Evolutionary conservation across 2,329 filamentous ascomycete species (phyloP), one percentile per base, ranked within the genome.

Genomic region (Diplodia mutila): DNA sequence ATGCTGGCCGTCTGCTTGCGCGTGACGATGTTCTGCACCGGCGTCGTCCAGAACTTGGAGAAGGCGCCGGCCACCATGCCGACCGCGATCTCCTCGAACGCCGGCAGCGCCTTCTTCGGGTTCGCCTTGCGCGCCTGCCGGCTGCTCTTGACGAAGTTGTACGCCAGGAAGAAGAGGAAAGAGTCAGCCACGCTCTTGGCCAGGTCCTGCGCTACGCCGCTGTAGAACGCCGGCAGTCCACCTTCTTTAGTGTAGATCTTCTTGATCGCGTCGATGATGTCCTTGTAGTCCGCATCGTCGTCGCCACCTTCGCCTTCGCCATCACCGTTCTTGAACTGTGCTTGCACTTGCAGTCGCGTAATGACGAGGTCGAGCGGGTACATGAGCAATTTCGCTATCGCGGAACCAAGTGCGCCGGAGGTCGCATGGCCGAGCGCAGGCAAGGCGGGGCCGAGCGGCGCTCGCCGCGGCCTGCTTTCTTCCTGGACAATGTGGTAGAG

Each of bases 101-200:
- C 84, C 2, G 86, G 86, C 1, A 95, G 80, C 75, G 61, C 85
- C 32, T 49, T 46, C 48, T 70, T 72, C 23, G 69, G 64, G 25
- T 68, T 69, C 0, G 70, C 73, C 34, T 73, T 70, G 7, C 72
- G 65, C 34, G 72, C 72, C 55, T 80, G 72, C 65, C 80, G 73
- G 46, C 75, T 76, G 67, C 86, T 80, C 51, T 85, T 79, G 23
- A 88, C 72, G 66, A 85, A 85, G 2, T 81, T 91, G 80, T 97
- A 96, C 68, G 91, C 90, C 21, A 94, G 85, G 80, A 96, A 96
- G 83, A 96, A 96, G 63, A 96, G 83, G 75, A 95, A 94, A 67
- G 90, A 91, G 80, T 95, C 92, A 34, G 87, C 77, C 14, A 85
- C 77, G 52, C 79, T 79, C 71, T 85, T 85, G 29, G 77, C 71